These are phyloP conservation scores for Debaryomyces hansenii DNA, from an alignment of 805 yeast species.

Conservation along the genomic window DNA sequence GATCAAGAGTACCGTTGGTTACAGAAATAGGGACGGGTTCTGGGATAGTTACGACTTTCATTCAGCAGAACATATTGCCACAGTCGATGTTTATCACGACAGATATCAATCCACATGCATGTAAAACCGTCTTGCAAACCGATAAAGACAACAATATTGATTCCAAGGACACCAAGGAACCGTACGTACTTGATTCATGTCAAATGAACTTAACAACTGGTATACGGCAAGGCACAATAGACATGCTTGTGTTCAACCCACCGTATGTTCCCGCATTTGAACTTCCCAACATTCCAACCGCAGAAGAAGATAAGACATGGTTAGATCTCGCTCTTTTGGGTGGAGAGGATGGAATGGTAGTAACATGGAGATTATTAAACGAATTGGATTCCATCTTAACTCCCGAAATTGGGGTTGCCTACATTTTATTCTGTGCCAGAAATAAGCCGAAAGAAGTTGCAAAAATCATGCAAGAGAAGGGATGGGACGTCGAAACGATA, in stretches of 20 bases:
- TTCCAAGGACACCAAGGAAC: conserved; percentile 1
- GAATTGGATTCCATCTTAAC: conserved; percentile 54
- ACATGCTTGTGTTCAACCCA: conserved; percentile 85
- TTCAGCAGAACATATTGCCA: conserved; percentile 57
- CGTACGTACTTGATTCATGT: conserved; percentile 21
- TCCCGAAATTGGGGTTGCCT: conserved; percentile 65
- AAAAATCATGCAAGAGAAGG: conserved; percentile 39
- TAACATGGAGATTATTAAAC: conserved; percentile 66
- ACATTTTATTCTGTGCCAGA: conserved; percentile 87
- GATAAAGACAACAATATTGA: conserved; percentile 16
- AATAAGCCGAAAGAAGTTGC: conserved; percentile 73
- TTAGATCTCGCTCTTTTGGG: conserved; percentile 88
- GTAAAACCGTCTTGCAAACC: conserved; percentile 40
- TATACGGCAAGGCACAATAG: conserved; percentile 50
- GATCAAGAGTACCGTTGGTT: conserved; percentile 48
- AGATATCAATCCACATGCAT: conserved; percentile 81
- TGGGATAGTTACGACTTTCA: conserved; percentile 82
- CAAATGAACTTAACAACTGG: conserved; percentile 61
- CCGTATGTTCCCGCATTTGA: conserved; percentile 91
- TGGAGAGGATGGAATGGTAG: conserved; percentile 87
- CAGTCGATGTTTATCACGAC: conserved; percentile 60
- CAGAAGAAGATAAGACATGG: conserved; percentile 59
- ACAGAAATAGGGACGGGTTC: conserved; percentile 92
- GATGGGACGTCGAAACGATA: conserved; percentile 58
- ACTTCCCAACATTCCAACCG: conserved; percentile 61